A percentile compares a stretch with the other conserved stretches of the same genome.
Conservation (phyloP, 345 rosid species). For the Eucalyptus pauciflora region DNA sequence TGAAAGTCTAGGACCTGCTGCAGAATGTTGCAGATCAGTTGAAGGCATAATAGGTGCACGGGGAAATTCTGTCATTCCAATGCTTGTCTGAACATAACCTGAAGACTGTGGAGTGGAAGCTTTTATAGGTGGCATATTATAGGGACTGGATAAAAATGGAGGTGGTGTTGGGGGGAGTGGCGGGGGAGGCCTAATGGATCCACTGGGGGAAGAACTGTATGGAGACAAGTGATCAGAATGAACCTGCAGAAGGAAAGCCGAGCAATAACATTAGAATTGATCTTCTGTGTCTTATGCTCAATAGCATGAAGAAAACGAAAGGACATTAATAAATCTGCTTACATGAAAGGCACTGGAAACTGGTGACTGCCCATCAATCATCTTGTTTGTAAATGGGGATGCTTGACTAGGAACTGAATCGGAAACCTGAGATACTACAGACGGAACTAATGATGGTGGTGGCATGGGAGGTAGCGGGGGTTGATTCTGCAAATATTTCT, state of each 20-base stretch:
- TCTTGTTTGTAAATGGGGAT: constrained; percentile 32
- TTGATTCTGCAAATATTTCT: constrained; percentile 46
- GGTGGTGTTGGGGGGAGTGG: constrained; percentile 83
- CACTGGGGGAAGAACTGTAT: constrained; percentile 42
- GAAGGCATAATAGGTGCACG: constrained; percentile 13
- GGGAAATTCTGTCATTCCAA: constrained; percentile 49
- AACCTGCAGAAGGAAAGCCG: constrained; percentile 27
- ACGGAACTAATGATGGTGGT: constrained; percentile 50
- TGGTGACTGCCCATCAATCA: constrained; percentile 19
- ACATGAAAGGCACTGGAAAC: constrained; percentile 26
- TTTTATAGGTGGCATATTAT: constrained; percentile 43
- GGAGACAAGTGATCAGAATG: constrained; percentile 40
- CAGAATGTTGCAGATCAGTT: constrained; percentile 49
- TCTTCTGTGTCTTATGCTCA: neutral
- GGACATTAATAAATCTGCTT: neutral
- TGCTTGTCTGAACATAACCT: constrained; percentile 35
- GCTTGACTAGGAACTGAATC: constrained; percentile 34
- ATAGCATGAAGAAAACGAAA: neutral
- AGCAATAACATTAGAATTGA: neutral
- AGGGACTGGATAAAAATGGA: constrained; percentile 76
- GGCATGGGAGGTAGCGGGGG: constrained; percentile 96
- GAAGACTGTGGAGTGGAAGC: constrained; percentile 49
- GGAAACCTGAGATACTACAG: constrained; percentile 38
- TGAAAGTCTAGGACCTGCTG: constrained; percentile 39
- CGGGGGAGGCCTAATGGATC: constrained; percentile 68